phyloP scores from a whole-genome alignment of 495 filamentous ascomycete species.

The Xylaria acuta region DNA sequence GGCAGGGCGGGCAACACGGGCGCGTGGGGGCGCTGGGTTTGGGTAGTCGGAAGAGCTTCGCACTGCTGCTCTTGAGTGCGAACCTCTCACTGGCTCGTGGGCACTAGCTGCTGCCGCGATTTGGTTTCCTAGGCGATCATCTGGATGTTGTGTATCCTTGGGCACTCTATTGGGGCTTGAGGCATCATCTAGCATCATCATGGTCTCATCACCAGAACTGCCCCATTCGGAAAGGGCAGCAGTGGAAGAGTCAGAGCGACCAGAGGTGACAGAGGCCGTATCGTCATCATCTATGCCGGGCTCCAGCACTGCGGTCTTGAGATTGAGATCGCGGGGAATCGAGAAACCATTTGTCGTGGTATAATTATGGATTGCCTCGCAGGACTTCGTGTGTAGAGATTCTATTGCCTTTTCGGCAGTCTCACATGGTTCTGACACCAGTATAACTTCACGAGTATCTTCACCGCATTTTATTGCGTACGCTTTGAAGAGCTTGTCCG shows the following conservation, averaged over 20 bases:
- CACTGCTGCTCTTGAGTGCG: neutral
- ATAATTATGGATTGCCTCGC: conserved; percentile 47
- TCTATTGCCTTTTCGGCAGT: conserved; percentile 34
- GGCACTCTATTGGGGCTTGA: neutral
- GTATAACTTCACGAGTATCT: conserved; percentile 39
- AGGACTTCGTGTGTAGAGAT: conserved; percentile 44
- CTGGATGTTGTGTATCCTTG: conserved; percentile 8
- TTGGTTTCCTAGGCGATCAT: neutral
- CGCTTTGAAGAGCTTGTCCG: conserved; percentile 42
- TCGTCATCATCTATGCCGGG: conserved; percentile 32
- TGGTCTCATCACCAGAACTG: conserved; percentile 42
- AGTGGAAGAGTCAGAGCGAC: conserved; percentile 35
- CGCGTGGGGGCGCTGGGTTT: conserved; percentile 6
- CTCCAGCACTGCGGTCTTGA: conserved; percentile 27
- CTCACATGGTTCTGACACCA: conserved; percentile 37
- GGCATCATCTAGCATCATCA: neutral
- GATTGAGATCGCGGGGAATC: conserved; percentile 26
- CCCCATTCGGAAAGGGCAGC: conserved; percentile 36
- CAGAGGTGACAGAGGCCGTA: conserved; percentile 33
- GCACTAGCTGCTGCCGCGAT: neutral
- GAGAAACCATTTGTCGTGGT: conserved; percentile 46
- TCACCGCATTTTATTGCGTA: conserved; percentile 39
- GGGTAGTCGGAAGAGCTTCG: conserved; percentile 25
- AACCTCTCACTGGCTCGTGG: conserved; percentile 1
- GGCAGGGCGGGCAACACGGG: conserved; percentile 3